A percentile compares a stretch with the other conserved stretches of the same genome.
These are phyloP conservation scores for Eimeria brunetti DNA, from an alignment of 169 alveolate species.

Conservation along the genomic window DNA sequence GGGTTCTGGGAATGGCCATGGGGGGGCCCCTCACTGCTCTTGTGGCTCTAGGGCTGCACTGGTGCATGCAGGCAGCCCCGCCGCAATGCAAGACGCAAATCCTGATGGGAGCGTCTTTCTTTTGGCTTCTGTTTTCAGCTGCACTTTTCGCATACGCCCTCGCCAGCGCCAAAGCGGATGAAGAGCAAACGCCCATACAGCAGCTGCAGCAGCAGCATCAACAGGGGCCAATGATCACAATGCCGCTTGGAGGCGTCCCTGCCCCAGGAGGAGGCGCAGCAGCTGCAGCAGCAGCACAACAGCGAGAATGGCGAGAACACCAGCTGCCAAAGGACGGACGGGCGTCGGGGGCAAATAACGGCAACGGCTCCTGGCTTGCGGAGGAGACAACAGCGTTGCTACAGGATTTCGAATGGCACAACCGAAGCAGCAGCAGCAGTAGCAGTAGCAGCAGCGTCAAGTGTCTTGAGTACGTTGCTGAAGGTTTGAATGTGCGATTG, in stretches of 20 bases:
- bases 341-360: background rate
- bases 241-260: background rate
- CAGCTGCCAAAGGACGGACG: background rate
- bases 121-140: constrained; percentile 7
- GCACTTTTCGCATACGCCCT: constrained; percentile 16
- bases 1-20: background rate
- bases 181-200: background rate
- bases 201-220: constrained; percentile 7
- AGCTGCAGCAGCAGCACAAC: constrained; percentile 2
- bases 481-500: background rate
- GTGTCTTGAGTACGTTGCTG: background rate
- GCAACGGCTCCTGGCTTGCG: background rate
- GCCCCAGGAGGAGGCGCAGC: background rate
- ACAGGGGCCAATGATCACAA: background rate
- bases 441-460: constrained; percentile 27
- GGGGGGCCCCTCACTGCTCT: constrained; percentile 1
- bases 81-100: constrained; percentile 45
- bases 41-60: constrained; percentile 13
- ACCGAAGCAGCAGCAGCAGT: constrained; percentile 22
- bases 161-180: background rate
- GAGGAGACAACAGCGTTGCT: background rate
- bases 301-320: background rate
- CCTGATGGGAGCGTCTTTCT: constrained; percentile 33
- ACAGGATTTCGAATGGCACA: background rate
- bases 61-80: constrained; percentile 15